Base-by-base conservation (phyloP, 2,329 filamentous ascomycete species). In the Cordyceps pruinosa region DNA sequence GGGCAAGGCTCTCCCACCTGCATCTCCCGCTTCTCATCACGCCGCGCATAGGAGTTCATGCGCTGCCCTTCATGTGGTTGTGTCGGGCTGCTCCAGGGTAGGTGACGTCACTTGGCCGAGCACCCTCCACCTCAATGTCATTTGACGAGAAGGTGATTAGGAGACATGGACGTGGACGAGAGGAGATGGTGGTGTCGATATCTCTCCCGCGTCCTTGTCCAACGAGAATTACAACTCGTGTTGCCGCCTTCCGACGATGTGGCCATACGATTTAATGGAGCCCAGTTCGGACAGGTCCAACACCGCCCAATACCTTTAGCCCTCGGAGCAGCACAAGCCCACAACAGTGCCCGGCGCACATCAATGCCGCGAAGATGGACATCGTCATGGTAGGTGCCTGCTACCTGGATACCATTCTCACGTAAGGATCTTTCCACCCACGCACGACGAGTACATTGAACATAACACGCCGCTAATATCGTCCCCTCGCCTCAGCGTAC, bases 361-460 rank as follows among this genome's bases (percentile, higher is more conserved):
- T n/a, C n/a, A 25, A 48, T 26, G 17, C 28, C 5, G 21, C 30
- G 13, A 81, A 79, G 74, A 79, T 77, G 70, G 79, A 82, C 61
- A 74, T 89, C 60, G 72, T 88, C 52, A 79, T 84, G 46, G 76
- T 87, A 45, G 86, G 86, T 23, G 85, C 85, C 26, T 86, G 85
- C 63, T 89, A 89, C 70, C 71, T 88, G 37, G 86, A 89, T 69
- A 89, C 85, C 2, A 86, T 89, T 58, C 74, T 88, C 41, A 84
- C 77, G 85, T 79, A 73, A 69, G 51, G 47, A 41, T 49, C 54
- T 45, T 10, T 17, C 17, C 19, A 4, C 15, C 26, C 15, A 19
- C 17, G 9, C 21, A 37, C 23, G 17, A 46, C 13, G n/a, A n/a
- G n/a, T n/a, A n/a, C n/a, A n/a, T 5, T 13, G 9, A 17, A 12